These are phyloP conservation scores for Cubamyces lactineus DNA, from an alignment of 768 basidiomycete genomes.

Conservation along the genomic window DNA sequence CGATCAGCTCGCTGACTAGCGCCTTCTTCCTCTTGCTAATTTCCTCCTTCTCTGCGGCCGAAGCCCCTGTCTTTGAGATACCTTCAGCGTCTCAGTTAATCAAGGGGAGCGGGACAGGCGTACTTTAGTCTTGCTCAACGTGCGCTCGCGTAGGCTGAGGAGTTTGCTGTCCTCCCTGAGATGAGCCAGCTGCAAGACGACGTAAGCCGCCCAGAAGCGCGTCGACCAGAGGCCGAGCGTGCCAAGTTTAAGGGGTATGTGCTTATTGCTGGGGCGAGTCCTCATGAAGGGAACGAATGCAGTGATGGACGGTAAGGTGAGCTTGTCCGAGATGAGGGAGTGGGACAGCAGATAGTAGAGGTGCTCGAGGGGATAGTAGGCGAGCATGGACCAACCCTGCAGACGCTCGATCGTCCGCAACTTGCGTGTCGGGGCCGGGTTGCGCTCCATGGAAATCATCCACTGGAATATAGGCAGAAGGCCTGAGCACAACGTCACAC, in stretches of 20 bases:
- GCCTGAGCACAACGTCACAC: constrained; percentile 43
- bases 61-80: constrained; percentile 37
- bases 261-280: constrained; percentile 32
- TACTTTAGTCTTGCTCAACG: constrained; percentile 61
- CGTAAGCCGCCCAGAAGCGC: constrained; percentile 82
- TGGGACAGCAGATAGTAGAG: constrained; percentile 67
- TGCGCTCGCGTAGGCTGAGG: constrained; percentile 55
- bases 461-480: constrained; percentile 80
- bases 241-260: constrained; percentile 48
- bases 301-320: constrained; percentile 46
- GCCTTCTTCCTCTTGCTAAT: constrained; percentile 63
- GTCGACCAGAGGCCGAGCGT: constrained; percentile 69
- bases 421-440: constrained; percentile 66
- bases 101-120: constrained; percentile 16
- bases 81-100: neutral
- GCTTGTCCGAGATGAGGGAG: constrained; percentile 58
- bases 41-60: constrained; percentile 54
- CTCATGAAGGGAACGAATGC: constrained; percentile 33
- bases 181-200: constrained; percentile 76
- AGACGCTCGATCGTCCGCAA: constrained; percentile 78
- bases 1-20: constrained; percentile 70
- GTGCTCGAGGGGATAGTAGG: constrained; percentile 81
- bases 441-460: constrained; percentile 76
- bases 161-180: constrained; percentile 68
- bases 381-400: constrained; percentile 78